Base-by-base conservation (phyloP, 306 rosid genomes). In the Morella rubra region DNA sequence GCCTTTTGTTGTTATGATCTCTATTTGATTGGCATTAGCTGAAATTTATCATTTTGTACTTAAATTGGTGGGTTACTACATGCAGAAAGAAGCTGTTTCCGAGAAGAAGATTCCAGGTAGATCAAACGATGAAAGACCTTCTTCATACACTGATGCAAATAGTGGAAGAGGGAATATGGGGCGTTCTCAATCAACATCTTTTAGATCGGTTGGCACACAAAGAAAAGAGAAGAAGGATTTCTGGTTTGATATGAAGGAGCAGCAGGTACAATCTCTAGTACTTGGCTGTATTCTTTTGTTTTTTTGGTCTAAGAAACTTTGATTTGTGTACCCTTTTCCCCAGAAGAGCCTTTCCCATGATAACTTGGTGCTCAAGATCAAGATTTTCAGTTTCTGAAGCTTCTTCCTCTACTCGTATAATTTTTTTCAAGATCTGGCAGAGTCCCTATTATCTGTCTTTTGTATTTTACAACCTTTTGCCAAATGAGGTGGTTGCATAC, bases 141-240 rank as follows among this genome's bases (percentile, higher is more conserved):
- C 6, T 45, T 37, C 75, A 20, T 74, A 52, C 76, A 73, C 75
- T 51, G 69, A 80, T 41, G 77, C 61, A 14, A 56, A 71, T 45
- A 32, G 77, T 45, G 71, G 72, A 6, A 74, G 77, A 77, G 82
- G 88, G 72, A 81, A 84, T 80, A 64, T 37, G 55, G 81, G 60
- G 20, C 80, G 77, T 55, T 69, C 83, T 41, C 91, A 73, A 73
- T 50, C 92, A 13, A 41, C 78, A 51, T 80, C 92, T 73, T 87
- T 65, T 68, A 92, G 90, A 82, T 41, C 91, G 20, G 84, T 80
- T 78, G 93, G 95, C 54, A 60, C 80, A 76, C 86, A 88, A 59
- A 82, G 77, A 72, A 95, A 84, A 75, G 93, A 88, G 52, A 80
- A 73, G 77, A 94, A 84, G 76, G 96, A 92, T 58, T 64, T 81